Conservation (phyloP, 1,284 basidiomycete species). For the Megacollybia platyphylla region DNA sequence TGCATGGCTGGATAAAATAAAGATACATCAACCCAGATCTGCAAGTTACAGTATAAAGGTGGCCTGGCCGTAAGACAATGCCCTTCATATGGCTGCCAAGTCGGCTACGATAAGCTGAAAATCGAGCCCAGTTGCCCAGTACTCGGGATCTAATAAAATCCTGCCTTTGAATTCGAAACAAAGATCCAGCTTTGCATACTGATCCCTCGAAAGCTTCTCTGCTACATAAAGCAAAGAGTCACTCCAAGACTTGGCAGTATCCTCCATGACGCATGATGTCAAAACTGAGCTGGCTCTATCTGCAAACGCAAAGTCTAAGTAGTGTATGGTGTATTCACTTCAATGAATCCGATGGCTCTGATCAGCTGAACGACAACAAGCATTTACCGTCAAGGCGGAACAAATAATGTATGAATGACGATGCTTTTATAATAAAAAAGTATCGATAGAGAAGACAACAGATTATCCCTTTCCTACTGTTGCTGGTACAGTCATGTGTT, state of each 20-base stretch:
- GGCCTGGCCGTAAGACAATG: too few relatives aligned
- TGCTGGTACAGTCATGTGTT: constrained; percentile 22
- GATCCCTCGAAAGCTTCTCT: constrained; percentile 8
- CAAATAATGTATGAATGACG: too few relatives aligned
- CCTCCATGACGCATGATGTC: constrained; percentile 1
- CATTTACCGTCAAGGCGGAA: constrained; percentile 3
- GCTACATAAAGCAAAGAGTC: constrained; percentile 6
- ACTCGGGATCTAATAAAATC: constrained; percentile 10
- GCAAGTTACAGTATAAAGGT: too few relatives aligned
- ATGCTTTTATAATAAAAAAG: too few relatives aligned
- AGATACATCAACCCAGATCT: too few relatives aligned
- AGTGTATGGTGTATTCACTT: too few relatives aligned
- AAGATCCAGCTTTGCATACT: constrained; percentile 10
- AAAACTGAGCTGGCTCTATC: constrained; percentile 12
- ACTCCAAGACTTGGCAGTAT: constrained; percentile 10
- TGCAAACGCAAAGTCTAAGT: too few relatives aligned
- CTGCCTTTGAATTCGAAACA: constrained; percentile 9
- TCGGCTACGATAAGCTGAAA: background rate
- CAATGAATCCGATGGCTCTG: constrained; percentile 10
- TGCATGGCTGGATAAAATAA: too few relatives aligned
- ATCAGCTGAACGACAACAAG: constrained; percentile 9
- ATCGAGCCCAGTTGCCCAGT: background rate
- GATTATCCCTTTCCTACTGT: background rate
- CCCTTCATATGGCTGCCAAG: too few relatives aligned
- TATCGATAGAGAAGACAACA: too few relatives aligned